Conservation (phyloP, 176 grass and related monocot species). For the Phoenix roebelenii region DNA sequence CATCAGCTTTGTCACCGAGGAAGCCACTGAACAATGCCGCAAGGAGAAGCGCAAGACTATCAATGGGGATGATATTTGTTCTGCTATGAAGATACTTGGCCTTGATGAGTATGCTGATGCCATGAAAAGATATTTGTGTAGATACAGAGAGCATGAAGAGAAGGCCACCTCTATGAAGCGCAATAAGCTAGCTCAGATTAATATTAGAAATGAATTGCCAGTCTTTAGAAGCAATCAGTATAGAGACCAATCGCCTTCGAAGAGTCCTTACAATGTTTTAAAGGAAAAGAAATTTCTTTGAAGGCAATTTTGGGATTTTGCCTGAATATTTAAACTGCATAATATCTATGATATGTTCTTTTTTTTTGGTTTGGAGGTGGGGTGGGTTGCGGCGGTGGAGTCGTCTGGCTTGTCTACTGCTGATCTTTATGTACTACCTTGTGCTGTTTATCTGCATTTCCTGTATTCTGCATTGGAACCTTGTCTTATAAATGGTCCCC, state of each 20-base stretch:
- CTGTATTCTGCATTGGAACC: too few species aligned
- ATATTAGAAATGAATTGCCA: slow-evolving; percentile 1
- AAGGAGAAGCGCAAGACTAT: slow-evolving; percentile 61
- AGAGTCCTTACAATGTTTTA: background rate
- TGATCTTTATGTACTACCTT: too few species aligned
- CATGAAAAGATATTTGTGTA: slow-evolving; percentile 62
- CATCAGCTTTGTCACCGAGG: slow-evolving; percentile 63
- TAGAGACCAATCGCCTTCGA: background rate
- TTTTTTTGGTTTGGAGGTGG: too few species aligned
- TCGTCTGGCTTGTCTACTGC: too few species aligned
- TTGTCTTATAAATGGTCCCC: too few species aligned
- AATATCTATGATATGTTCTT: too few species aligned
- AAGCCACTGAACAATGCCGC: slow-evolving; percentile 60
- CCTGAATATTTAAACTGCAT: too few species aligned
- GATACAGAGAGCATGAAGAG: slow-evolving; percentile 56
- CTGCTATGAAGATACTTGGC: slow-evolving; percentile 52
- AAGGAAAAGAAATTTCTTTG: background rate
- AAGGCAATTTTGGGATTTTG: background rate
- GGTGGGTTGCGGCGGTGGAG: too few species aligned
- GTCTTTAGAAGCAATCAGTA: background rate
- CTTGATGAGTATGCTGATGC: slow-evolving; percentile 64
- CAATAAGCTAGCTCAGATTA: slow-evolving; percentile 1
- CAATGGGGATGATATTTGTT: slow-evolving; percentile 72
- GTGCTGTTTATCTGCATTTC: too few species aligned
- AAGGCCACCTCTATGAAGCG: slow-evolving; percentile 17